Evolutionary conservation across 1,284 basidiomycete species (phyloP), one percentile per base, ranked within the genome.

Genomic region (Apiotrichum montevideense): DNA sequence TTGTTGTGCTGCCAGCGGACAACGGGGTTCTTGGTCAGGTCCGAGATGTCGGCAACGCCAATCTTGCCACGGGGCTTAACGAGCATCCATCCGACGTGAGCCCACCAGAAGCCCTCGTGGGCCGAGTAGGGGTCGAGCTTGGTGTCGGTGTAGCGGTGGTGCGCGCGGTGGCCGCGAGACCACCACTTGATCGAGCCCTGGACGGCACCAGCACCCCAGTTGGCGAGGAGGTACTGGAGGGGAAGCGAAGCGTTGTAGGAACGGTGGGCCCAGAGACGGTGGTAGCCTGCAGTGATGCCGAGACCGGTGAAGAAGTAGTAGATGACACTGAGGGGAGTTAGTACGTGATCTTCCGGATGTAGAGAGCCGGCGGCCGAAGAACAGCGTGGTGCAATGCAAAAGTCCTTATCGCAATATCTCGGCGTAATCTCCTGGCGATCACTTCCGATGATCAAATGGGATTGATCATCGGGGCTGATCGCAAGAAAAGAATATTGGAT

Each of bases 171-270:
- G 58, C 89, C 90, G 48, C 91, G 83, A n/a, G 85, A 85, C 92
- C 92, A 95, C 92, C 91, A 95, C 73, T 87, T 86, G 77, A 94
- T 91, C 15, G 90, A 90, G 32, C 92, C 91, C 70, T 95, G 84
- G 37, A 91, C 87, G 10, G 92, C 88, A 55, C 90, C 91, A 13
- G 88, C 85, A 54, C 91, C 92, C 10, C 85, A 82, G 21, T 87
- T 65, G 8, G 88, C 87, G 52, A 94, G 83, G 66, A 83, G 77
- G 73, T 88, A 91, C 72, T 94, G 85, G 4, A 94, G 78, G 8
- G 87, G 85, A 55, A 79, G 80, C 1, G 85, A 84, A n/a, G 91
- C 92, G 70, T 93, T 95, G 77, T 93, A 95, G 0, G 88, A 81
- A 52, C 91, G 84, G 72, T 96, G 93, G 3, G 93, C 87, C 90